A percentile compares a stretch with the other conserved stretches of the same genome.
Conservation (phyloP, 2,329 filamentous ascomycete genomes). For the Penicillium frequentans region DNA sequence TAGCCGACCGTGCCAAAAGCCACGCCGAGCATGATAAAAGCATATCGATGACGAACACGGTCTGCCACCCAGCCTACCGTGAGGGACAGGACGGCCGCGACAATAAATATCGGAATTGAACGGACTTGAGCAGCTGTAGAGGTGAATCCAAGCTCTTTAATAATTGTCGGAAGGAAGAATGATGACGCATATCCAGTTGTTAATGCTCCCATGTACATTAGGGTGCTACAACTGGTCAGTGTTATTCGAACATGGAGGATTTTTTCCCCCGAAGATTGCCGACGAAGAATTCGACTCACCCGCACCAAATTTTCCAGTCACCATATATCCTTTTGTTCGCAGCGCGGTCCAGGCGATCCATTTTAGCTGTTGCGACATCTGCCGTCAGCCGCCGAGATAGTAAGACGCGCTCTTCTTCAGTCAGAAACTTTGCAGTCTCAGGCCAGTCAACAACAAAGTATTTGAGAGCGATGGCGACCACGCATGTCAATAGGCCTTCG, state of each 20-base stretch:
- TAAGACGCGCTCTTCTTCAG: conserved; percentile 13
- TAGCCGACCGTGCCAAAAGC: conserved; percentile 26
- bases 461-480: conserved; percentile 22
- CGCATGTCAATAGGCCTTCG: conserved; percentile 25
- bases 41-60: conserved; percentile 17
- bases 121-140: conserved; percentile 27
- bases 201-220: too few relatives aligned
- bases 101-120: conserved; percentile 25
- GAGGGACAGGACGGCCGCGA: conserved; percentile 20
- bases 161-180: conserved; percentile 28
- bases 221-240: too few relatives aligned
- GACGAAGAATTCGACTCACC: neutral
- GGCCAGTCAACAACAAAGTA: conserved; percentile 27
- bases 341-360: conserved; percentile 13
- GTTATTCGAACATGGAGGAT: too few relatives aligned
- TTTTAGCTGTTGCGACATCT: neutral
- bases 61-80: conserved; percentile 23
- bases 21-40: conserved; percentile 23
- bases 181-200: conserved; percentile 17
- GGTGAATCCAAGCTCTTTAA: conserved; percentile 21
- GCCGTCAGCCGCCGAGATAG: too few relatives aligned
- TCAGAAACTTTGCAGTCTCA: conserved; percentile 22
- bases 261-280: too few relatives aligned
- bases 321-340: conserved; percentile 3
- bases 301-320: neutral